phyloP scores from a whole-genome alignment of 306 rosid species.

The Datisca glomerata region DNA sequence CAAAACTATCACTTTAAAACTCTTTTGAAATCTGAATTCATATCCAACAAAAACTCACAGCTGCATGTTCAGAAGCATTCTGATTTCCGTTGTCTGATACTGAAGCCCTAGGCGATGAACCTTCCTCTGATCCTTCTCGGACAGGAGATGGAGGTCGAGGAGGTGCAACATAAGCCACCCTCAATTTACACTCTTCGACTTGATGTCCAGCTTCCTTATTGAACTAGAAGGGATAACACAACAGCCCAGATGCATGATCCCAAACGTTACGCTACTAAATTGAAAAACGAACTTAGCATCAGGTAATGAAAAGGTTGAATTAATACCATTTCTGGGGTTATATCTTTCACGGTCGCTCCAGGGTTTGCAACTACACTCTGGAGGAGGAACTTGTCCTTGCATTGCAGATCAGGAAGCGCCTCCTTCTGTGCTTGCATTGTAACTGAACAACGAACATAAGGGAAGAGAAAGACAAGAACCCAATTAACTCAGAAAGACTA shows the following conservation, averaged over 20 bases:
- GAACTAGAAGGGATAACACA: constrained; percentile 33
- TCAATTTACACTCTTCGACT: constrained; percentile 68
- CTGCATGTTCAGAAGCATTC: constrained; percentile 35
- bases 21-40: not conserved
- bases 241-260: constrained; percentile 9
- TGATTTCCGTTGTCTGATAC: constrained; percentile 66
- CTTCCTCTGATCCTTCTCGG: constrained; percentile 81
- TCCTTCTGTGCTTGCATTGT: constrained; percentile 97
- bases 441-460: constrained; percentile 24
- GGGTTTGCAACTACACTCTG: constrained; percentile 50
- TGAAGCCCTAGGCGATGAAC: constrained; percentile 73
- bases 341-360: constrained; percentile 49
- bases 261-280: not conserved
- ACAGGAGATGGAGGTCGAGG: constrained; percentile 85
- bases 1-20: not conserved
- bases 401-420: constrained; percentile 64
- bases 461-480: constrained; percentile 4
- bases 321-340: constrained; percentile 62
- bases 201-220: constrained; percentile 62
- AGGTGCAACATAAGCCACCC: constrained; percentile 73
- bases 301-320: not conserved
- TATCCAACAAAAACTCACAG: constrained; percentile 31
- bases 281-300: not conserved
- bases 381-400: constrained; percentile 91
- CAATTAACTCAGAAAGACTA: not conserved